Base-by-base conservation (phyloP, 1,284 basidiomycete species). In the Tilletiopsis washingtonensis region DNA sequence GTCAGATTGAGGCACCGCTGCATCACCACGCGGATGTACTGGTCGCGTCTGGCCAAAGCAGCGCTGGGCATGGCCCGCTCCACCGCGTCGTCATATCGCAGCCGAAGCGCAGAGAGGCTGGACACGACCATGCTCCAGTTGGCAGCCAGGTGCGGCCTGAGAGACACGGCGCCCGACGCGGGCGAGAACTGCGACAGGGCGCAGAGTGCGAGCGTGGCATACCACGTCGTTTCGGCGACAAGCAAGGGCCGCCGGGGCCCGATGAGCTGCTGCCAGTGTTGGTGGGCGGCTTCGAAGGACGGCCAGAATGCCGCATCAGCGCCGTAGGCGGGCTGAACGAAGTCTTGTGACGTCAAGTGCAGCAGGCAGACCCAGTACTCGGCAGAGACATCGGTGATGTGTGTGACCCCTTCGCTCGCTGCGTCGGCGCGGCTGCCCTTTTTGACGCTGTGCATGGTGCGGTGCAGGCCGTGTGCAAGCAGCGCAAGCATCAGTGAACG, bases 361-460 rank as follows among this genome's bases (percentile, higher is more conserved):
- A 88, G 77, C 15, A 88, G 62, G 38, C 80, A 81, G 34, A 91
- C 77, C 91, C 90, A 94, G 9, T 85, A 65, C 58, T 87, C 83
- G 0, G 82, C 79, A 0, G 79, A 75, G 21, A 75, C 75, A 70
- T 79, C 76, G 37, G 75, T 73, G 19, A 80, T 15, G 26, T 27
- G 45, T 38, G 15, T 43, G 25, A n/a, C 29, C 14, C 40, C 39
- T 4, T 47, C 44, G 17, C 9, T 34, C n/a, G 9, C n/a, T n/a
- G 29, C n/a, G 29, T 34, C 9, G 9, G 29, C 9, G 29, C 29
- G 29, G 9, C 9, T 34, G 15, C 40, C 39, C 5, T 32, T 17
- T 32, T 46, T 56, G 27, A 64, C 21, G 19, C 49, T 45, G 12
- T 47, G 44, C 17, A 61, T 47, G 5, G 47, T 59, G 1, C 53